These are phyloP conservation scores for Agaricus sinodeliciosus DNA, from an alignment of 768 basidiomycete genomes.

Conservation along the genomic window DNA sequence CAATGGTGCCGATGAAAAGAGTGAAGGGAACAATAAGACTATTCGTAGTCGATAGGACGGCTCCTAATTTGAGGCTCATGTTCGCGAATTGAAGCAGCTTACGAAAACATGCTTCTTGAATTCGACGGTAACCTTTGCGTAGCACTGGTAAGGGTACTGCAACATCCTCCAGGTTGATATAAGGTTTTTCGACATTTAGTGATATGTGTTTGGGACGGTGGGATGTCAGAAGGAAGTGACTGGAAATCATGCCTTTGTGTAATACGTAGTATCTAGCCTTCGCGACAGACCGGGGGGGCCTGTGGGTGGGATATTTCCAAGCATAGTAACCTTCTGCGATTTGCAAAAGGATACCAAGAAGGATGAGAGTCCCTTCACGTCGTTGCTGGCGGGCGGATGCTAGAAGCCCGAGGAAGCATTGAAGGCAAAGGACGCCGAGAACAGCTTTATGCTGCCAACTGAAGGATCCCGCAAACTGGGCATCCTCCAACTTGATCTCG, in stretches of 20 bases:
- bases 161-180: conserved; percentile 2
- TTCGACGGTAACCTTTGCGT: not conserved
- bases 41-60: not conserved
- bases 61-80: not conserved
- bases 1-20: not conserved
- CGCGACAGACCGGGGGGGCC: not conserved
- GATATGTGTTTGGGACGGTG: not conserved
- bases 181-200: not conserved
- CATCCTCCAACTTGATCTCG: not conserved
- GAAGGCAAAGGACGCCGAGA: not conserved
- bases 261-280: not conserved
- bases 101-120: not conserved
- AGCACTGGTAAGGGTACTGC: not conserved
- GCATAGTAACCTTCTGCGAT: not conserved
- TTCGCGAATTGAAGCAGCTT: not conserved
- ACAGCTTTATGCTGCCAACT: not conserved
- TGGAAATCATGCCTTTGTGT: not conserved
- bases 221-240: not conserved
- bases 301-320: not conserved
- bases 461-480: not conserved
- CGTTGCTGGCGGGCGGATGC: not conserved
- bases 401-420: not conserved
- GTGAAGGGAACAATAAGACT: not conserved
- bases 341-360: not conserved
- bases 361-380: not conserved